Base-by-base conservation (phyloP, 129 eudicot genomes). In the Chrysanthemum makinoi region DNA sequence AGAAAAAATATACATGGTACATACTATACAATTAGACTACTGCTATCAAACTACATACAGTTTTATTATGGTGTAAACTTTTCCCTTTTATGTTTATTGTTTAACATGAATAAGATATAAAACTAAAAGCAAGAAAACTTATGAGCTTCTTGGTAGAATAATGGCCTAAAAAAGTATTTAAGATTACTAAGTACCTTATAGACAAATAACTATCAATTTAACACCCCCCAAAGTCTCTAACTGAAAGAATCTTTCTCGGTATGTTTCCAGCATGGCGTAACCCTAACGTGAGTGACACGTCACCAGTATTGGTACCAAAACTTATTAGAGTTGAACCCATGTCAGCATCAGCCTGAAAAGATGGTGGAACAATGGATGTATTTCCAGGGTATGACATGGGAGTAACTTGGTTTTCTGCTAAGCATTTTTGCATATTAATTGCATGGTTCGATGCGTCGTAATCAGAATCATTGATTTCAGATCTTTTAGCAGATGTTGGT, bases 221-320 rank as follows among this genome's bases (percentile, higher is more conserved):
- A 59, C 81, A 85, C 49, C 83, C 87, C 48, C 85, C 89, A 80
- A 84, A 84, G 66, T 86, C 87, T 66, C 91, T 80, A 75, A 91
- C 80, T 10, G 89, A 86, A 78, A 4, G 81, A 72, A 52, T 39
- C 79, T 56, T 87, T 83, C 72, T 89, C 72, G 95, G 95, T 50
- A 81, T 16, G 71, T 87, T 93, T 19, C 95, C 96, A 68, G 95
- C 84, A 55, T 93, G 98, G 46, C 98, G 98, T 72, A 93, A 80
- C 76, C 98, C 98, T 85, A 93, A 66, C 1, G 98, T 93, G 74
- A 93, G 95, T 22, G 96, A 93, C 72, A 93, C 98, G 54, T 93
- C 98, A 56, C 98, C 95, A 2, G 89, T 20, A 44, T 76, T 75
- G 17, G 95, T 51, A 52, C 98, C 98, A 54, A 89, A 85, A 65